Evolutionary conservation across 2,329 filamentous ascomycete genomes (phyloP), one percentile per base, ranked within the genome.

Genomic region (Fusarium robinianum): DNA sequence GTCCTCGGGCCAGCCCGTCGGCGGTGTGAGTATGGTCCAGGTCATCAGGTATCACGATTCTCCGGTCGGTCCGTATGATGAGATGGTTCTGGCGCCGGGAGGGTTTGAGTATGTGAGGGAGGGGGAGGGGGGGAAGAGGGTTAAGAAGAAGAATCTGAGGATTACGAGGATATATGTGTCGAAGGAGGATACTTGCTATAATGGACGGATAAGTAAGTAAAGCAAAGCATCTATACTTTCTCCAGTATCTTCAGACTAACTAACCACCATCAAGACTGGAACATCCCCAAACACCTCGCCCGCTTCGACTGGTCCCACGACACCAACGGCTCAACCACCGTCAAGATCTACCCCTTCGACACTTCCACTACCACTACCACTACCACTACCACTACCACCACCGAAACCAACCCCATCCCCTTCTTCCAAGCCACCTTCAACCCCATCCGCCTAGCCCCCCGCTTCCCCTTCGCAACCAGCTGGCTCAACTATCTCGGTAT

Each of bases 131-230:
- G 60, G 61, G 7, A 63, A 60, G 5, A 68, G 58, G 49, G 27
- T 37, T 1, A 68, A 55, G 41, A 67, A 58, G 42, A 49, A 47
- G 35, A 72, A 69, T 34, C 56, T 65, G 6, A 67, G 73, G 22
- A 71, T 78, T 51, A 77, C 76, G n/a, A 69, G 76, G 15, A 76
- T 79, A 8, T 80, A 79, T 53, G 78, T 80, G 10, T 79, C 75
- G 14, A 72, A 77, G 49, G 73, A 74, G 51, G 57, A 74, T 15
- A 77, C 74, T 0, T 74, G 73, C 51, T 79, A 73, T 63, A 80
- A 80, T 44, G 78, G 77, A 7, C 63, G 77, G 25, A 70, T 64
- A 21, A 77, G 75, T 78, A 55, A 57, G 68, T 62, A 3, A n/a
- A 27, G 2, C 16, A n/a, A n/a, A n/a, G 5, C 10, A 8, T 18